Evolutionary conservation across 371 early-diverging fungal species (phyloP).

Genomic region (Mortierella sp.): DNA sequence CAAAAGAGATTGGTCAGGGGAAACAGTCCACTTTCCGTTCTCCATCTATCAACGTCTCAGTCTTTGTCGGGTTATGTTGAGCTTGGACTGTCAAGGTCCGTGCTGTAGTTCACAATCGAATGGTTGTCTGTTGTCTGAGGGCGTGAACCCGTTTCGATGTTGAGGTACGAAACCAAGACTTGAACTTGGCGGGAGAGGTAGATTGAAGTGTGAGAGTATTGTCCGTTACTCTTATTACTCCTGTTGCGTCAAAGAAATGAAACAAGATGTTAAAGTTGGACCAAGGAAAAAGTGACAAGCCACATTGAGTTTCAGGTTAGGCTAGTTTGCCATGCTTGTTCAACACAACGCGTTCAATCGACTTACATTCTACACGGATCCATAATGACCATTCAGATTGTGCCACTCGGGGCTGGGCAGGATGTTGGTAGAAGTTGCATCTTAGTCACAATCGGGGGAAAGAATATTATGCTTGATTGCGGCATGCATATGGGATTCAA

Average conservation of each 20-base stretch:
- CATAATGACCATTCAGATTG: conserved; percentile 65
- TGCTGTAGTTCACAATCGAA: not conserved
- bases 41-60: conserved; percentile 25
- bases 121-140: not conserved
- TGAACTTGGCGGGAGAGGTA: not conserved
- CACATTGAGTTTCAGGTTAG: not conserved
- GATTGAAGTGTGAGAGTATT: not conserved
- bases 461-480: conserved; percentile 98
- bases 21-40: conserved; percentile 34
- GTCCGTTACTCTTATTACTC: not conserved
- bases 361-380: not conserved
- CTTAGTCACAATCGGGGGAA: conserved; percentile 87
- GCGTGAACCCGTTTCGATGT: not conserved
- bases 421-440: conserved; percentile 97
- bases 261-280: not conserved
- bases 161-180: not conserved
- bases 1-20: conserved; percentile 38
- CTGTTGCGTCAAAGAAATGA: not conserved
- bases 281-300: conserved; percentile 5
- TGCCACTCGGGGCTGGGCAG: conserved; percentile 73
- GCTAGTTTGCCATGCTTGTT: too few relatives aligned
- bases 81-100: not conserved
- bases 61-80: too few relatives aligned
- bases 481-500: conserved; percentile 99
- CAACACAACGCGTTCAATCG: conserved; percentile 2